Conservation (phyloP, 345 rosid species). For the Ceriops decandra region DNA sequence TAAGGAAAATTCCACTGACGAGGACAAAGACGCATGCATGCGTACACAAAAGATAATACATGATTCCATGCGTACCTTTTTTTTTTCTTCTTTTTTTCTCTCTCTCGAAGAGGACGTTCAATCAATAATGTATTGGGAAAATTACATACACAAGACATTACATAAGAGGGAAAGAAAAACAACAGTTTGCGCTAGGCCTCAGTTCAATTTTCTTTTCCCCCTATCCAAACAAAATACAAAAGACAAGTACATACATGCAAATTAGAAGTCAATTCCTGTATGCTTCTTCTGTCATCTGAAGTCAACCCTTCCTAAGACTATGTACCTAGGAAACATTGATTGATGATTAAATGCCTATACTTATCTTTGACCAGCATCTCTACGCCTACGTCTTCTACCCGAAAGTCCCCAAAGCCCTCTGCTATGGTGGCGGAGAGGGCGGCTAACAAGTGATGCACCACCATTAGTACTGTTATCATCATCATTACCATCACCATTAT, state of each 20-base stretch:
- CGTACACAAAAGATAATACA: no score
- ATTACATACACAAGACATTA: conserved; percentile 4
- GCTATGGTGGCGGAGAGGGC: conserved; percentile 56
- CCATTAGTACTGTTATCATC: conserved; percentile 29
- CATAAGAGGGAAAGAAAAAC: conserved; percentile 1
- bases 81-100: no score
- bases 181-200: neutral
- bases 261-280: conserved; percentile 9
- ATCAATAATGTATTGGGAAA: conserved; percentile 5
- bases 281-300: conserved; percentile 14
- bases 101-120: neutral
- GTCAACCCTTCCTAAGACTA: conserved; percentile 14
- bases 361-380: conserved; percentile 36
- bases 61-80: no score
- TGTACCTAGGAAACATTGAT: conserved; percentile 5
- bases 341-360: neutral
- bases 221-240: conserved; percentile 5
- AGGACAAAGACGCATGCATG: no score
- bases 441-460: conserved; percentile 51
- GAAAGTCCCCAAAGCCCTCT: conserved; percentile 60
- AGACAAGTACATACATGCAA: neutral
- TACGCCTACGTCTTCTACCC: conserved; percentile 67
- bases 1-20: no score
- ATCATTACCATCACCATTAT: conserved; percentile 22
- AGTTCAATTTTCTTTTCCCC: conserved; percentile 8